These are phyloP conservation scores for Colletotrichum somersetense DNA, from an alignment of 2,329 filamentous ascomycete species.

Conservation along the genomic window DNA sequence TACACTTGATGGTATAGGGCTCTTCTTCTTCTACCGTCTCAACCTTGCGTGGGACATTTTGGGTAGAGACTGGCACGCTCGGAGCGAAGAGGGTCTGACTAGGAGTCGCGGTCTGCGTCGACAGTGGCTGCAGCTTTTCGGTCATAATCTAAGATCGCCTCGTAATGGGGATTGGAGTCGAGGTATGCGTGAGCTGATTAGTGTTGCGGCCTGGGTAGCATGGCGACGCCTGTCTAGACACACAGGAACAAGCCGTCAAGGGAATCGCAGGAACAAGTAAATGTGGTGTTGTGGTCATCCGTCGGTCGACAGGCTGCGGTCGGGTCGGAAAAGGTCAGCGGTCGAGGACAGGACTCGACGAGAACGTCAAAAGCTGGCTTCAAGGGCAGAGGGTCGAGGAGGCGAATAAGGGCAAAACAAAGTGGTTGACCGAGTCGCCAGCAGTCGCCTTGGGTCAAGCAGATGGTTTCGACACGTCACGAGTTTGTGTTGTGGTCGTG, in stretches of 20 bases:
- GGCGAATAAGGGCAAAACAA: conserved; percentile 4
- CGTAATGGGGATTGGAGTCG: conserved; percentile 53
- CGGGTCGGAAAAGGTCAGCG: conserved; percentile 22
- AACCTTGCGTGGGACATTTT: conserved; percentile 60
- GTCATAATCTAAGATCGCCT: conserved; percentile 71
- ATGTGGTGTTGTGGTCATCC: conserved; percentile 32
- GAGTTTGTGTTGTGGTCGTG: conserved; percentile 16
- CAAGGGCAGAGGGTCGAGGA: conserved; percentile 26
- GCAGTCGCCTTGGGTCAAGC: background rate
- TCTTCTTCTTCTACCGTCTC: conserved; percentile 77
- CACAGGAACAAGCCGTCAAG: conserved; percentile 44
- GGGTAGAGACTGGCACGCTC: conserved; percentile 53
- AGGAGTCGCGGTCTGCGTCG: conserved; percentile 68
- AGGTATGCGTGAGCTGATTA: conserved; percentile 60
- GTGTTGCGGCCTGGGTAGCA: conserved; percentile 67
- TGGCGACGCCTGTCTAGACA: conserved; percentile 67
- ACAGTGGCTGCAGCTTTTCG: conserved; percentile 67
- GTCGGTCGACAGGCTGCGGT: conserved; percentile 16
- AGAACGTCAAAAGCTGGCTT: conserved; percentile 14
- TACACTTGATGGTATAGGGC: conserved; percentile 97
- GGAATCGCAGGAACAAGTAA: conserved; percentile 29
- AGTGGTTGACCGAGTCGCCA: conserved; percentile 7
- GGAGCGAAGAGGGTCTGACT: conserved; percentile 63
- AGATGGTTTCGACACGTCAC: conserved; percentile 12
- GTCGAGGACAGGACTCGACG: conserved; percentile 29